These are phyloP conservation scores for Cunninghamia lanceolata DNA, from an alignment of 75 land plant genomes.

Conservation along the genomic window DNA sequence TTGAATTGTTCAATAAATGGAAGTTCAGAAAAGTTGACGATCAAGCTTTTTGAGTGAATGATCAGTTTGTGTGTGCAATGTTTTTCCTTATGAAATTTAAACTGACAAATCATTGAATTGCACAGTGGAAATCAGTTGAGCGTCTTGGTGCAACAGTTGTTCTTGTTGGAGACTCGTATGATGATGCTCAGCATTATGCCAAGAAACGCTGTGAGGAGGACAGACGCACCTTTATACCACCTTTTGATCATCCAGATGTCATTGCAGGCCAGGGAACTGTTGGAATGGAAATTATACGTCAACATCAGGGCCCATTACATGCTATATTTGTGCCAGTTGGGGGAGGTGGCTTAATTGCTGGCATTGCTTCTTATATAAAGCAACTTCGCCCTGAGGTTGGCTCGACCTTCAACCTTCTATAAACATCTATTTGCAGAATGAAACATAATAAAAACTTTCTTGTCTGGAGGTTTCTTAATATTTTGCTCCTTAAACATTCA, in stretches of 20 bases:
- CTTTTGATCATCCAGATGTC: slow-evolving; percentile 85
- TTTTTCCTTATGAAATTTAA: background rate
- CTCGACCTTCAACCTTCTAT: background rate
- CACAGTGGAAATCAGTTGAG: slow-evolving; percentile 73
- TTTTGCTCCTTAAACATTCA: background rate
- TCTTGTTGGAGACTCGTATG: slow-evolving; percentile 76
- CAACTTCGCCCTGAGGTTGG: slow-evolving; percentile 59
- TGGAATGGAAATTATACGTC: slow-evolving; percentile 80
- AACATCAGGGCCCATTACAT: slow-evolving; percentile 54
- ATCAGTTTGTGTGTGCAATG: background rate
- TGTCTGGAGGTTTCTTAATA: background rate
- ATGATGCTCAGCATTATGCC: slow-evolving; percentile 82
- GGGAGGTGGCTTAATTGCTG: slow-evolving; percentile 85
- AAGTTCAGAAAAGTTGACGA: background rate
- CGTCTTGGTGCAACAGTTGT: slow-evolving; percentile 69
- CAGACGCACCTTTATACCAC: slow-evolving; percentile 62
- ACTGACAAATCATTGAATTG: background rate
- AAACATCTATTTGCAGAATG: background rate
- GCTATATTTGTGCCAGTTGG: slow-evolving; percentile 90
- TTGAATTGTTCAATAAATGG: background rate
- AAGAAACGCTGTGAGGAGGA: slow-evolving; percentile 43
- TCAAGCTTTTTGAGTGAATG: background rate
- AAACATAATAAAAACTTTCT: background rate
- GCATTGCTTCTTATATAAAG: slow-evolving; percentile 78
- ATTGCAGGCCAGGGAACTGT: slow-evolving; percentile 73